Percentiles rank a stretch among this genome's conserved stretches.
phyloP scores from a whole-genome alignment of 176 grass and related monocot species.

The Carex kokanica region DNA sequence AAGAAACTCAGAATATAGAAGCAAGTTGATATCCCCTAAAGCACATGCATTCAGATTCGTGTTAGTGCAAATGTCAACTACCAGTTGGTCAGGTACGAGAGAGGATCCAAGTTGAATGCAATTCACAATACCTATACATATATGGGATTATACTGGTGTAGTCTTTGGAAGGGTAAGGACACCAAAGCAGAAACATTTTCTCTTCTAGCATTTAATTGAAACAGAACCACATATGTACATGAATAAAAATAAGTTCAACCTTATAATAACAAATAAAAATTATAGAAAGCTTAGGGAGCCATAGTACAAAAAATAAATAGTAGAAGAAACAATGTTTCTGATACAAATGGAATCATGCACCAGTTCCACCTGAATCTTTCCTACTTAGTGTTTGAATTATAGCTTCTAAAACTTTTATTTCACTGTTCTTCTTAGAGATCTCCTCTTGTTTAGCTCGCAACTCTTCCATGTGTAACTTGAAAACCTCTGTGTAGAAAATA shows the following conservation, averaged over 20 bases:
- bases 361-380: slow-evolving; percentile 51
- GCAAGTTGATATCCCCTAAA: neutral
- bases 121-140: neutral
- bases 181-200: neutral
- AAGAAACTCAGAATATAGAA: neutral
- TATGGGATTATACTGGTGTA: neutral
- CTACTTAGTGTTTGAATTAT: slow-evolving; percentile 84
- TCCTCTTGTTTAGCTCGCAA: slow-evolving; percentile 82
- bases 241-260: neutral
- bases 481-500: slow-evolving; percentile 56
- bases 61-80: neutral
- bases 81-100: neutral
- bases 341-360: slow-evolving; percentile 25
- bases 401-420: slow-evolving; percentile 94
- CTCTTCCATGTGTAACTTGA: slow-evolving; percentile 92
- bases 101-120: neutral
- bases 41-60: neutral
- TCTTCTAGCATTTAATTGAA: neutral
- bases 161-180: neutral
- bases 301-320: neutral
- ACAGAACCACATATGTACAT: neutral
- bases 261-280: neutral
- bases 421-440: slow-evolving; percentile 76
- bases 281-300: neutral
- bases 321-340: neutral